Evolutionary conservation across 176 grass and related monocot species (phyloP).

Genomic region (Eragrostis curvula): DNA sequence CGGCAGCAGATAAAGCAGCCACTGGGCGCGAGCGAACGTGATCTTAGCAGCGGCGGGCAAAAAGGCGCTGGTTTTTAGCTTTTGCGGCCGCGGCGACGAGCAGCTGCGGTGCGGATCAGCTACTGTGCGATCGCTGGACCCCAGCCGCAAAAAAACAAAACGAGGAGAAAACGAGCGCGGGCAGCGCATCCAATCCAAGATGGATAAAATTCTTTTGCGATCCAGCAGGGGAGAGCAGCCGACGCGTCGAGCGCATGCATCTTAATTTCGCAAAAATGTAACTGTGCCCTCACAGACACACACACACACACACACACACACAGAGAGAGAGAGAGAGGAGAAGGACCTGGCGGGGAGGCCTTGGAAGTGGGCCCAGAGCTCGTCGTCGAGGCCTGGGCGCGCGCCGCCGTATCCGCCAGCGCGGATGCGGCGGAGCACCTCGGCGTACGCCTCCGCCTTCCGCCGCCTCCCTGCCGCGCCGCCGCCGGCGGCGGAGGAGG

Average conservation of each 20-base stretch:
- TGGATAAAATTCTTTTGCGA: neutral
- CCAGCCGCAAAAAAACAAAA: neutral
- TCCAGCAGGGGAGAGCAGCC: neutral
- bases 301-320: too few species aligned
- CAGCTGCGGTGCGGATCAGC: conserved; percentile 30
- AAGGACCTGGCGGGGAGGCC: conserved; percentile 62
- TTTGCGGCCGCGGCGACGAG: conserved; percentile 29
- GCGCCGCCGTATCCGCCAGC: conserved; percentile 2
- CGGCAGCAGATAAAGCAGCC: conserved; percentile 13
- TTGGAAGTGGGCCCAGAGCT: conserved; percentile 72
- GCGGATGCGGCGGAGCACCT: conserved; percentile 63
- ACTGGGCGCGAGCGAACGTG: neutral
- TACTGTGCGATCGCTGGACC: conserved; percentile 37
- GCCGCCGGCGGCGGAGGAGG: conserved; percentile 22
- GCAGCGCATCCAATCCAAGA: neutral
- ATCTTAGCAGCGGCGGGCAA: conserved; percentile 10
- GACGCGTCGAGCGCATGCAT: conserved; percentile 6
- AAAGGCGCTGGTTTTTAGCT: conserved; percentile 27
- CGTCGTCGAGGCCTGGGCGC: conserved; percentile 48
- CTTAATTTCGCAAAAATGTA: conserved; percentile 5
- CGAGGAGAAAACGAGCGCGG: conserved; percentile 3
- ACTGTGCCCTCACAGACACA: neutral
- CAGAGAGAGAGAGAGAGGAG: neutral
- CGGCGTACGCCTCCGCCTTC: conserved; percentile 60
- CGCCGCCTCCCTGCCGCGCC: conserved; percentile 35